These are phyloP conservation scores for Globisporangium ultimum DNA, from an alignment of 352 stramenopile genomes.

Conservation along the genomic window DNA sequence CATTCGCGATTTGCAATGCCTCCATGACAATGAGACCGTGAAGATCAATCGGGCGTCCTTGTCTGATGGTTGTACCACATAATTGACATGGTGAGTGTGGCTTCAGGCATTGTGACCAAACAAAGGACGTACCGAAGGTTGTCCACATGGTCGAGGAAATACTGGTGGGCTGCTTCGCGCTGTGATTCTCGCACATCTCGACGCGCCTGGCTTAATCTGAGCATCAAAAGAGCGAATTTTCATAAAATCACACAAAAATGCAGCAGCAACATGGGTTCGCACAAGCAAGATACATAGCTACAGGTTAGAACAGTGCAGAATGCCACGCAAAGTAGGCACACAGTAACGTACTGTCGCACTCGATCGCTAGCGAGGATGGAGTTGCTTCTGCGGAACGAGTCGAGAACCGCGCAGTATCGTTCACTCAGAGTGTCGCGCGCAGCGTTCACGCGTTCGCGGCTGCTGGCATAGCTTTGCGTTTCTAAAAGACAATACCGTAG, in stretches of 20 bases:
- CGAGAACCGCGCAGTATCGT: constrained; percentile 51
- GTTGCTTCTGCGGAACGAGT: constrained; percentile 56
- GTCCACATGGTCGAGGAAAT: constrained; percentile 44
- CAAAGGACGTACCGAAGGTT: constrained; percentile 39
- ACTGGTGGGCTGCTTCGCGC: constrained; percentile 58
- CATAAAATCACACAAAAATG: too few species aligned
- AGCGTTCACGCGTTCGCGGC: constrained; percentile 49
- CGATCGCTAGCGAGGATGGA: constrained; percentile 49
- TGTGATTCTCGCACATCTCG: constrained; percentile 53
- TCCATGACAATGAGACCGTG: constrained; percentile 71
- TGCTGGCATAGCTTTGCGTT: constrained; percentile 46
- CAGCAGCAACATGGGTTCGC: too few species aligned
- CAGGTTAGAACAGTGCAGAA: too few species aligned
- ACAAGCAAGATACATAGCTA: too few species aligned
- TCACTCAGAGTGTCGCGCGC: constrained; percentile 50
- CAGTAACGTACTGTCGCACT: constrained; percentile 45
- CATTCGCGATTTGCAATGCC: constrained; percentile 47
- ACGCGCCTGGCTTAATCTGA: too few species aligned
- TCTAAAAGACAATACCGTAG: constrained; percentile 2
- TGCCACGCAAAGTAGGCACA: not conserved
- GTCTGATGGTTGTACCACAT: constrained; percentile 13
- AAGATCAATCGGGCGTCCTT: constrained; percentile 51
- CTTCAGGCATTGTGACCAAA: not conserved
- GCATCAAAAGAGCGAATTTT: too few species aligned
- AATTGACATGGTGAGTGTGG: too few species aligned